Base-by-base conservation (phyloP, 305 asterid genomes). In the Andrographis paniculata region DNA sequence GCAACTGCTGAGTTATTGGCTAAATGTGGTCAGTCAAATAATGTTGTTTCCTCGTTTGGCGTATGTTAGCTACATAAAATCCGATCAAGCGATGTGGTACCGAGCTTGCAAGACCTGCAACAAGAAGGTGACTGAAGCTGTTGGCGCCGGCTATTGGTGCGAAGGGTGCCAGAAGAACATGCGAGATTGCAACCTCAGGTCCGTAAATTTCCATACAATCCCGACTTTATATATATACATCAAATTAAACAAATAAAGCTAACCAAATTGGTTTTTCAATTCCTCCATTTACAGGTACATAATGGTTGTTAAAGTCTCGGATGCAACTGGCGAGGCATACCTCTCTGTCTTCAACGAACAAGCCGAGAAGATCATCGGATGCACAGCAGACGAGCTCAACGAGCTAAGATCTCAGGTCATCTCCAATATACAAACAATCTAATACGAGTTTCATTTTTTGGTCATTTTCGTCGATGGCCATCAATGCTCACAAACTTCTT, bases 61-160 rank as follows among this genome's bases (percentile, higher is more conserved):
- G n/a, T 69, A 48, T 50, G 61, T 82, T 45, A 82, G 84, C 69
- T 75, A 50, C 63, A 80, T 89, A 24, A 89, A 76, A 57, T 76
- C 80, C 1, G 98, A 89, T 57, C 98, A 89, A 59, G 16, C 93
- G 44, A 85, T 89, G 94, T 89, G 94, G 96, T 89, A 89, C 45
- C 76, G 86, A 11, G 98, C 94, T 9, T 89, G 98, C 81, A 89
- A 71, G 65, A 73, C 76, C 9, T 89, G 98, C 39, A 85, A 69
- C 79, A 89, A 76, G 78, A 89, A 89, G 64, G 98, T 89, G 1
- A 76, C 86, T 5, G 91, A 82, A 47, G 85, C 77, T 53, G 18
- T 78, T 42, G 93, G 76, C 9, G 72, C 87, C 20, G 93, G 95
- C 16, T 85, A 76, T 47, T 75, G 94, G 88, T 89, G 98, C 56